Conservation (phyloP, 805 yeast species). For the Danielia reshetovae region DNA sequence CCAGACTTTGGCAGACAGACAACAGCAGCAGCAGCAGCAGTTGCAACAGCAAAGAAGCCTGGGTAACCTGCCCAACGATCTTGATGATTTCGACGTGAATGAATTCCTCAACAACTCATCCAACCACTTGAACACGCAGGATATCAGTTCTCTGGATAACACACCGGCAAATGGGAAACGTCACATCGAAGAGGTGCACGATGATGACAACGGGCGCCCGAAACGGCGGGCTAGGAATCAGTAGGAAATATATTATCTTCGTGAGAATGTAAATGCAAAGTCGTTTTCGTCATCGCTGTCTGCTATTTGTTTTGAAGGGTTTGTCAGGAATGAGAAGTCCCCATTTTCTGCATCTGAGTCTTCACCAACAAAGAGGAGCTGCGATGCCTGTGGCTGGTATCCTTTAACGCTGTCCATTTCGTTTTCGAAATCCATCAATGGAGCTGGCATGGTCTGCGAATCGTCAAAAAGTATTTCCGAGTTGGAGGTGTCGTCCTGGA, state of each 20-base stretch:
- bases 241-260: slow-evolving; percentile 10
- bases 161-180: neutral
- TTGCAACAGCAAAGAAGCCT: slow-evolving; percentile 7
- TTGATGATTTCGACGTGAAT: slow-evolving; percentile 32
- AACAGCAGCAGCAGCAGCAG: slow-evolving; percentile 18
- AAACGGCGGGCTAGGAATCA: slow-evolving; percentile 3
- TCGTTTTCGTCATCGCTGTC: slow-evolving; percentile 11
- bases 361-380: slow-evolving; percentile 13
- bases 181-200: slow-evolving; percentile 11
- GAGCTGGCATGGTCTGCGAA: neutral
- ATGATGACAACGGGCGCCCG: slow-evolving; percentile 1
- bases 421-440: slow-evolving; percentile 6
- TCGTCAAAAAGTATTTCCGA: slow-evolving; percentile 6
- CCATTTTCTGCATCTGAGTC: slow-evolving; percentile 2
- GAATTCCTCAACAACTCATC: slow-evolving; percentile 22
- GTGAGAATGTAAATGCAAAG: slow-evolving; percentile 11
- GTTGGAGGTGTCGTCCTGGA: slow-evolving; percentile 7
- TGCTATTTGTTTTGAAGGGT: neutral
- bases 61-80: slow-evolving; percentile 5
- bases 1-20: slow-evolving; percentile 22
- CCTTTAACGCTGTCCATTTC: slow-evolving; percentile 16
- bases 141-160: slow-evolving; percentile 1
- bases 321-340: slow-evolving; percentile 1
- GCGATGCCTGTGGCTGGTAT: slow-evolving; percentile 12
- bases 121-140: slow-evolving; percentile 1